Conservation (phyloP, 805 yeast genomes). For the Candida verbasci region DNA sequence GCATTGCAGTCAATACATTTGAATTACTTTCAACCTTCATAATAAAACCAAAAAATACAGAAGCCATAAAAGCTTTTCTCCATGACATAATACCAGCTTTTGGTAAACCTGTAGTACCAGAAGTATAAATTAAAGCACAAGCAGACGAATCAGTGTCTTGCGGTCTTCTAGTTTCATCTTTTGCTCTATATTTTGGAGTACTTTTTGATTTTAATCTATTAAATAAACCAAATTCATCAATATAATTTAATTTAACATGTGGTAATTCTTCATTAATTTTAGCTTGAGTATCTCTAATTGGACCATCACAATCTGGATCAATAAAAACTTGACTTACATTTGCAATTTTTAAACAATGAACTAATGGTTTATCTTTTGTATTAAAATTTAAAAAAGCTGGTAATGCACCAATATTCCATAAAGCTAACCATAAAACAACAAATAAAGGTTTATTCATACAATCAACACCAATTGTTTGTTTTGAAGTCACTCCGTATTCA, state of each 20-base stretch:
- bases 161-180: conserved; percentile 55
- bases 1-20: conserved; percentile 86
- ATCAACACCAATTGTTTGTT: conserved; percentile 69
- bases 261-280: conserved; percentile 35
- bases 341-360: conserved; percentile 76
- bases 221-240: conserved; percentile 49
- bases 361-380: conserved; percentile 64
- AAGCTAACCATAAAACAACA: conserved; percentile 73
- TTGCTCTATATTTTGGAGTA: conserved; percentile 50
- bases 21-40: conserved; percentile 53
- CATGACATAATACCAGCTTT: conserved; percentile 92
- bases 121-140: conserved; percentile 76
- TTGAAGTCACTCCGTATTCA: conserved; percentile 60
- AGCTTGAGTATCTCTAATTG: conserved; percentile 47
- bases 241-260: conserved; percentile 38
- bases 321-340: conserved; percentile 60
- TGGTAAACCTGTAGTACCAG: conserved; percentile 94
- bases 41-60: conserved; percentile 64
- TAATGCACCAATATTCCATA: conserved; percentile 87
- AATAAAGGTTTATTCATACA: conserved; percentile 82
- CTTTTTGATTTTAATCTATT: conserved; percentile 35
- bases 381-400: conserved; percentile 89
- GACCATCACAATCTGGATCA: conserved; percentile 62
- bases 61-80: conserved; percentile 76
- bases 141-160: conserved; percentile 56